Evolutionary conservation across 1,284 basidiomycete genomes (phyloP), one percentile per base, ranked within the genome.

Genomic region (Trichosporon faecale): DNA sequence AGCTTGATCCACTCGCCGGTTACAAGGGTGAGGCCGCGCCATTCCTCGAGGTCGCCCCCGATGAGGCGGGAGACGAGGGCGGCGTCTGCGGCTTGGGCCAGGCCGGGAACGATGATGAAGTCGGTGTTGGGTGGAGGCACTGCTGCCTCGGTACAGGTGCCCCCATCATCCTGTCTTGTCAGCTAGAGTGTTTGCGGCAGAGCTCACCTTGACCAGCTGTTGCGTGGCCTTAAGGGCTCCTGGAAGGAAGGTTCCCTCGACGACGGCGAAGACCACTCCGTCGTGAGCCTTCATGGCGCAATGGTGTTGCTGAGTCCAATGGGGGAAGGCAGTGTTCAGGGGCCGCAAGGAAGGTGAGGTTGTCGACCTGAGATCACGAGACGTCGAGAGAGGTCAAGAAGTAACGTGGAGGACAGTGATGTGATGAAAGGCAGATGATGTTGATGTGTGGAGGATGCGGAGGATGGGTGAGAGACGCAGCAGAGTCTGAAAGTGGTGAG

Each of bases 1-100:
- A 61, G 57, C 57, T 31, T 29, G 57, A 61, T 31, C 57, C 57
- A 61, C 16, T 61, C 57, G 29, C 29, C 57, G 21, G 57, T 61
- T 5, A 31, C 57, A 4, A 61, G 57, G 14, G 57, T 29, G 57
- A 61, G 9, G 16, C 57, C 57, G 4, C 23, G 14, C 57, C 57
- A 61, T 4, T 31, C 27, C 57, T 61, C 57, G 29, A 61, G 57
- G 29, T 31, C 18, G 16, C 57, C 57, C 6, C 18, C 27, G 16
- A 61, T 61, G 29, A 61, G 57, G 9, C 29, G 27, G 4, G 57
- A 3, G 29, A 61, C 57, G 57, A 61, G 57, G 27, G 1, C 8
- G 29, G 29, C 4, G 29, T 61, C 29, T 29, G 57, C 57, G 16
- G 57, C 57, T 18, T 61, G 21, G 1, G 57, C 57, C 29, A 12